Evolutionary conservation across 352 stramenopile genomes (phyloP).

Genomic region (Globisporangium acanthophoron): DNA sequence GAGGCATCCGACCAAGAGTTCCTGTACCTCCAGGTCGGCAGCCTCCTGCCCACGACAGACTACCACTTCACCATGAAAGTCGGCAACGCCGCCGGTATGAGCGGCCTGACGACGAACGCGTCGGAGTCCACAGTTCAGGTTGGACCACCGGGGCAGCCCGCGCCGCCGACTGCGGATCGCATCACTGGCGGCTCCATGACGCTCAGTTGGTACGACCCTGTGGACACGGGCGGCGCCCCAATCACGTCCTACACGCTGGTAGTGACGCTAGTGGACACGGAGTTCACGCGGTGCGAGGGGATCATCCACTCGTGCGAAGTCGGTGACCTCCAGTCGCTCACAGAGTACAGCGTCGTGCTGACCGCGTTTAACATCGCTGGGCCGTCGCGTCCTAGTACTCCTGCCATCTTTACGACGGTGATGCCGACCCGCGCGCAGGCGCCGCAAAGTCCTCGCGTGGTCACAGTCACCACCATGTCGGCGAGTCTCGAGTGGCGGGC

Average conservation of each 20-base stretch:
- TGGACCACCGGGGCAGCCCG: slow-evolving; percentile 21
- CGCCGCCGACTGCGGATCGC: slow-evolving; percentile 11
- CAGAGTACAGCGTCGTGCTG: slow-evolving; percentile 36
- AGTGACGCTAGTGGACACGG: slow-evolving; percentile 11
- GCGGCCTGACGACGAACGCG: slow-evolving; percentile 12
- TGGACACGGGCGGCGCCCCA: slow-evolving; percentile 43
- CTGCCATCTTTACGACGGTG: slow-evolving; percentile 18
- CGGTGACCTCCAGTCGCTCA: slow-evolving; percentile 30
- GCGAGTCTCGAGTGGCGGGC: slow-evolving; percentile 30
- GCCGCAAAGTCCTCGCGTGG: slow-evolving; percentile 21
- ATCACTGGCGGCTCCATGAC: slow-evolving; percentile 39
- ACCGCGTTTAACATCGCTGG: slow-evolving; percentile 32
- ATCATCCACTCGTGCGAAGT: slow-evolving; percentile 37
- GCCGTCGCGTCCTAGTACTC: slow-evolving; percentile 19
- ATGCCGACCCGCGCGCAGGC: slow-evolving; percentile 22
- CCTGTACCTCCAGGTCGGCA: slow-evolving; percentile 33
- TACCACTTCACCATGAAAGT: slow-evolving; percentile 44
- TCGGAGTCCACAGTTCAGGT: slow-evolving; percentile 14
- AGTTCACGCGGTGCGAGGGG: slow-evolving; percentile 32
- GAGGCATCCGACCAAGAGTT: background rate
- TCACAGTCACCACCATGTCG: slow-evolving; percentile 5
- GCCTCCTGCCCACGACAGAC: slow-evolving; percentile 28
- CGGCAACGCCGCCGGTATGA: slow-evolving; percentile 24
- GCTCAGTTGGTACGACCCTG: slow-evolving; percentile 34
- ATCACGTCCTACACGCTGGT: slow-evolving; percentile 35